Percentiles rank a stretch among this genome's conserved stretches.
These are phyloP conservation scores for Tarenaya hassleriana DNA, from an alignment of 345 rosid species.

Conservation along the genomic window DNA sequence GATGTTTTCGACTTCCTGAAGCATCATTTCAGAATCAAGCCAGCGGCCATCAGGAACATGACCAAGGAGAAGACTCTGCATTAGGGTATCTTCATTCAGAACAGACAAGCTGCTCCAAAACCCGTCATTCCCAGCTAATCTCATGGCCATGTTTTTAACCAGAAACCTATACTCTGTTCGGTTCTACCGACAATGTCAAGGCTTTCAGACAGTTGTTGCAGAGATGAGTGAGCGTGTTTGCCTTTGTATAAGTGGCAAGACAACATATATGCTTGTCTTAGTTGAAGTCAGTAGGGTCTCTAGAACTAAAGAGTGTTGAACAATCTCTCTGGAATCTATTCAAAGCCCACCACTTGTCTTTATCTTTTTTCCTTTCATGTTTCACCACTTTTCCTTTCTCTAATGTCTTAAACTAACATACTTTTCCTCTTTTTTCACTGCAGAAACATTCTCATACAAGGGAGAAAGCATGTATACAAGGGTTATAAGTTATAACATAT, in stretches of 20 bases:
- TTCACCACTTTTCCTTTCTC: neutral
- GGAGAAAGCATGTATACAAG: too few relatives aligned
- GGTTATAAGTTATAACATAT: too few relatives aligned
- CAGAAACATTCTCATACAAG: conserved; percentile 6
- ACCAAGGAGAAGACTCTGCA: conserved; percentile 45
- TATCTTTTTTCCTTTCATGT: conserved; percentile 11
- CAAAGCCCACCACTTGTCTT: conserved; percentile 18
- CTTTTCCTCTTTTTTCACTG: conserved; percentile 5
- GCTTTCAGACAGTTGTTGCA: too few relatives aligned
- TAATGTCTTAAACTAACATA: too few relatives aligned
- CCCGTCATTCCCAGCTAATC: neutral
- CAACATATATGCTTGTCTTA: neutral
- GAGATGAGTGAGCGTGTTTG: neutral
- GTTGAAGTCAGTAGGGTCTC: conserved; percentile 22
- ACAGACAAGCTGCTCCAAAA: conserved; percentile 14
- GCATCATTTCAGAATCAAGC: conserved; percentile 54
- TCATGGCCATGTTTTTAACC: conserved; percentile 18
- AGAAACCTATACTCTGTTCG: conserved; percentile 1
- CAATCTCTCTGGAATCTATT: conserved; percentile 27
- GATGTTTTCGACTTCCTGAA: conserved; percentile 50
- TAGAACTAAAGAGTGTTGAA: conserved; percentile 21
- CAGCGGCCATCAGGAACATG: conserved; percentile 77
- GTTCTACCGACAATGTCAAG: neutral
- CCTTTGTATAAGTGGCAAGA: conserved; percentile 16
- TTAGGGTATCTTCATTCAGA: conserved; percentile 41